Evolutionary conservation across 1,284 basidiomycete genomes (phyloP).

Genomic region (Tilletia indica): DNA sequence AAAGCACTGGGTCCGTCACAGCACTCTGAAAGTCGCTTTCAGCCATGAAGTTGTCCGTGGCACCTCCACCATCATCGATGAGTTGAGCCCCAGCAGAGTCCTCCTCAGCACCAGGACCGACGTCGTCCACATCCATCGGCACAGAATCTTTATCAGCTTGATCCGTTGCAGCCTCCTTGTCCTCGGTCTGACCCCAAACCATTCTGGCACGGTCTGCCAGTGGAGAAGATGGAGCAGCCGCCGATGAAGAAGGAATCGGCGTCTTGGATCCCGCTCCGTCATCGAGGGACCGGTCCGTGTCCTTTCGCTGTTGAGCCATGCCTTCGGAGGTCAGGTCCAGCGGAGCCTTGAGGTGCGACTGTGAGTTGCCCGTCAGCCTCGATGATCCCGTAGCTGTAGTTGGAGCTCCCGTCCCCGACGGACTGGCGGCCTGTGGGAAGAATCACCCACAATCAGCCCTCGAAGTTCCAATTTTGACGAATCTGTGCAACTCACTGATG

Average conservation of each 20-base stretch:
- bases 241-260: background rate
- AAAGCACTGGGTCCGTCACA: no score
- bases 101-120: background rate
- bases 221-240: background rate
- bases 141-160: background rate
- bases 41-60: no score
- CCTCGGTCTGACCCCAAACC: background rate
- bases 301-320: background rate
- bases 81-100: no score
- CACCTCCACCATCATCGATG: no score
- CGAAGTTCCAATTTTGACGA: background rate
- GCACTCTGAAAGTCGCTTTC: no score
- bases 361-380: background rate
- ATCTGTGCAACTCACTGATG: background rate
- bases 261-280: background rate
- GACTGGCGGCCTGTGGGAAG: background rate
- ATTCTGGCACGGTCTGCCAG: background rate
- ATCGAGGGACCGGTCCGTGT: background rate
- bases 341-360: background rate
- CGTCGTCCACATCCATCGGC: background rate
- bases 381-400: slow-evolving; percentile 8
- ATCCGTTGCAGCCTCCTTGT: background rate
- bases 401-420: background rate
- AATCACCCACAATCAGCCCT: background rate
- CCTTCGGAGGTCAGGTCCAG: background rate